Base-by-base conservation (phyloP, 805 yeast genomes). In the Saturnispora saitoi region DNA sequence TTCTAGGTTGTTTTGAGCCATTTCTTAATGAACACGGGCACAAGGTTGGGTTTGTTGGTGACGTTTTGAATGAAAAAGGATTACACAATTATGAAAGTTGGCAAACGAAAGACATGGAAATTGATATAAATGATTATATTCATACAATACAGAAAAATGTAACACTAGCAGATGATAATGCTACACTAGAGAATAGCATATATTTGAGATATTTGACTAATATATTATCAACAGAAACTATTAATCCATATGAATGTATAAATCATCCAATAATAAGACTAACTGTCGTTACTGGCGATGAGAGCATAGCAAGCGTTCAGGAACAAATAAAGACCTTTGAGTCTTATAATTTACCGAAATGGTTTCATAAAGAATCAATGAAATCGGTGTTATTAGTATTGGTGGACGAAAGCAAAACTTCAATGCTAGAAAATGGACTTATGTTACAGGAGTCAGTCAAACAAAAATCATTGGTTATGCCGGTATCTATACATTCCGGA, bases 201-300 rank as follows among this genome's bases (percentile, higher is more conserved):
- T 86, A 82, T 59, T 66, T 77, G 52, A 76, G 74, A 45, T 72
- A 80, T 53, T 72, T 84, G 54, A 72, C 80, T 29, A 75, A 78
- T 54, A 58, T 84, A 38, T 68, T 84, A 7, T 73, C 87, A 3
- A 71, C 83, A 11, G 73, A 77, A 12, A 72, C 73, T 7, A 65
- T 86, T 8, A 78, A 86, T 2, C 81, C 91, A 2, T 87, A 86
- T 60, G 97, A 91, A 63, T 81, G 88, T 4, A 81, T 89, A 62
- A 81, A 85, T 55, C 96, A 90, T 60, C 97, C 97, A 0, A 76
- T 88, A 2, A 75, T 86, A 2, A 84, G 89, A 38, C 61, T 91
- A 12, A 72, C 88, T 45, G 81, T 82, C 0, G 70, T 88, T 3
- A 77, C 86, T 20, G 71, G 78, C 20, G 54, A 65, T 12, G 86